These are phyloP conservation scores for Ophiostoma perfectum DNA, from an alignment of 2,329 filamentous ascomycete genomes.

Conservation along the genomic window DNA sequence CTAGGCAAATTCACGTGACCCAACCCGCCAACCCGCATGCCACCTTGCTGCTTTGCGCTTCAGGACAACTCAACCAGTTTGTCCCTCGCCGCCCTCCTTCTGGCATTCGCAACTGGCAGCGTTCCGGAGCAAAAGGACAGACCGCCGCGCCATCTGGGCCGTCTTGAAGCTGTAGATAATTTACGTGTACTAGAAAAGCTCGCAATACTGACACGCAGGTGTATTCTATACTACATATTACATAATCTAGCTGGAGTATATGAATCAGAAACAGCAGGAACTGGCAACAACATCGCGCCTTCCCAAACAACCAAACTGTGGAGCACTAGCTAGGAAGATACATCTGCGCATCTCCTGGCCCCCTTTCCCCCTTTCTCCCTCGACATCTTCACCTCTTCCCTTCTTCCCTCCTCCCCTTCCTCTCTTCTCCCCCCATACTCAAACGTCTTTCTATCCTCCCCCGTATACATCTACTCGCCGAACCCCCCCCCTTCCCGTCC, in stretches of 20 bases:
- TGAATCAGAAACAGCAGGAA: neutral
- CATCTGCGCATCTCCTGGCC: conserved; percentile 6
- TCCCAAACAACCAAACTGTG: conserved; percentile 14
- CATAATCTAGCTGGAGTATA: neutral
- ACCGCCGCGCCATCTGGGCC: neutral
- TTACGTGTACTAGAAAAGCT: neutral
- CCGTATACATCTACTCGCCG: neutral
- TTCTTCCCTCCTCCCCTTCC: neutral
- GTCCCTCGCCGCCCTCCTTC: neutral
- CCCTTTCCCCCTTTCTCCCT: conserved; percentile 9
- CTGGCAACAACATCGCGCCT: conserved; percentile 11
- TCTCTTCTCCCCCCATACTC: neutral
- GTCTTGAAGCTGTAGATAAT: neutral
- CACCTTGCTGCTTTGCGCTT: conserved; percentile 13
- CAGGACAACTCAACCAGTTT: conserved; percentile 16
- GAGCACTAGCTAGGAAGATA: conserved; percentile 4
- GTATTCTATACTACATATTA: neutral
- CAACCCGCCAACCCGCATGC: neutral
- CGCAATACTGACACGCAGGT: neutral
- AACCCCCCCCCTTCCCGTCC: conserved; percentile 6
- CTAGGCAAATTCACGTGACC: neutral
- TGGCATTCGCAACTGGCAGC: neutral
- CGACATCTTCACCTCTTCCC: neutral
- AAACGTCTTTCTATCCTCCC: neutral
- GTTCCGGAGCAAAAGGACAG: neutral